Evolutionary conservation across 495 filamentous ascomycete genomes (phyloP), one percentile per base, ranked within the genome.

Genomic region (Penicillium verhagenii): DNA sequence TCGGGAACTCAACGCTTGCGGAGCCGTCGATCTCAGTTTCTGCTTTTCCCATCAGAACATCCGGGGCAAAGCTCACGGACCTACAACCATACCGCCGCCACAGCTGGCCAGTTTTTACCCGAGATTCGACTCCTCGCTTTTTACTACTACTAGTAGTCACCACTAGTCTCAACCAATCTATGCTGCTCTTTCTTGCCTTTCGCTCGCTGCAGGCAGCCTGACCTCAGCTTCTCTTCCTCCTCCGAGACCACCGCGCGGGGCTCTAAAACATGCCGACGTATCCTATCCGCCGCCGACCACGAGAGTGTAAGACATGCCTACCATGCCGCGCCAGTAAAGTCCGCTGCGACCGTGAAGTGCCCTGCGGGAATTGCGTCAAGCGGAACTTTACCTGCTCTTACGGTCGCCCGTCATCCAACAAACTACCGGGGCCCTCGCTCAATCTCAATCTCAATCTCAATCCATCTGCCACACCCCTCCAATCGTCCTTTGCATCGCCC

Each of bases 311-410:
- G 65, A 76, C 75, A 18, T 78, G 75, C 50, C 66, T 76, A 43
- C 69, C 74, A n/a, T 78, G 75, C 47, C 75, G 74, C 47, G 69
- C 72, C 40, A 73, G 75, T 59, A 78, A 79, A 63, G 74, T 79
- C 44, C 87, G 86, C 70, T 90, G 86, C 68, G 86, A 88, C 70
- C 87, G 87, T 69, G 82, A 87, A 55, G 78, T 83, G 51, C 86
- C 86, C 6, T 90, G 86, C 64, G 81, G 87, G 62, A 88, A 87
- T 65, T 90, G 86, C 63, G 78, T 87, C 65, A 88, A 88, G 69
- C 78, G 86, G 55, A 84, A 87, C 54, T 81, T 83, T 69, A 74
- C 82, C 56, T 90, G 86, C 61, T 82, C 84, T 37, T 89, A 89
- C 75, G 86, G 87, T 62, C 86, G 84, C 21, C 86, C 87, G 61